Evolutionary conservation across 225 moss, liverwort and hornwort species (phyloP), one percentile per base, ranked within the genome.

Genomic region (Pseudoscleropodium purum): DNA sequence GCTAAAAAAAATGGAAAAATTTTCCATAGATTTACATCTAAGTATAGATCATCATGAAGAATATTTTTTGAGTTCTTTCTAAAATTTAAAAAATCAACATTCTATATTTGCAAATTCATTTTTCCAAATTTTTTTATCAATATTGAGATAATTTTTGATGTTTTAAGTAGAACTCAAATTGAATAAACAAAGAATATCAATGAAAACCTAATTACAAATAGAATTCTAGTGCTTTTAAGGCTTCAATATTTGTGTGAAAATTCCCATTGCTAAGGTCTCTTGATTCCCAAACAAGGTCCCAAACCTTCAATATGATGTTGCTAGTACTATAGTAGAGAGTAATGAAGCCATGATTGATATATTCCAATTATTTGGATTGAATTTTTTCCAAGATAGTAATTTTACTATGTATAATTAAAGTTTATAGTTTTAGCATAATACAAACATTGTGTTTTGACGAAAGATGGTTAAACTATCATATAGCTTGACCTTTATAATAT

Each of bases 311-410:
- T 70, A 15, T 5, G 3, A 2, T 4, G 2, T 26, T 12, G 26
- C 0, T 70, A 4, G 15, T 13, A 39, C 9, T 18, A 33, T 1
- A 9, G 3, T 1, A 1, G 12, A 72, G 9, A 41, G 9, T 2
- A 43, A 2, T 1, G 5, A 0, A 41, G 3, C 2, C 15, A 15
- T 43, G 9, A 5, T 72, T 43, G 41, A 72, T 41, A 15, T 43
- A 15, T 26, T 4, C 15, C 9, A 43, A 27, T 72, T 43, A 27
- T 0, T 26, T 41, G 15, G 7, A 15, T 8, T 72, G 21, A 54
- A 9, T 13, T 1, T 69, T 23, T n/a, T 67, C 2, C 2, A 13
- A n/a, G 21, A 37, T n/a, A n/a, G 7, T 4, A 11, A 13, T 68
- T 68, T 21, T 69, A 8, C 3, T 4, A 41, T 39, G 15, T 41